These are phyloP conservation scores for Leishmania turanica DNA, from an alignment of 208 protist species.

Conservation along the genomic window DNA sequence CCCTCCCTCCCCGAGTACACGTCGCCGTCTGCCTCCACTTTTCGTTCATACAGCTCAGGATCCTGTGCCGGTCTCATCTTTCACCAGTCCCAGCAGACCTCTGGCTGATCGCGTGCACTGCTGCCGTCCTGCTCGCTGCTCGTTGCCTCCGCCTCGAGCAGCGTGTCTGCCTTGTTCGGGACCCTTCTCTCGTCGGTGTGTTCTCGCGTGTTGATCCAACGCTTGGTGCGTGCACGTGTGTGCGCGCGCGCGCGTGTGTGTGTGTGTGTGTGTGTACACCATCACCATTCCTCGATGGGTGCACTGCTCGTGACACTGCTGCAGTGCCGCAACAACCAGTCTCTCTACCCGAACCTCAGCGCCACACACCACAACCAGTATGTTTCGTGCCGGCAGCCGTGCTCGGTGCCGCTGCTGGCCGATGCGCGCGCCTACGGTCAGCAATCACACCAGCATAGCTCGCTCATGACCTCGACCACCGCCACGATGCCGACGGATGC, in stretches of 20 bases:
- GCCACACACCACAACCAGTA: constrained; percentile 9
- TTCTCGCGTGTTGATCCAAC: too few relatives aligned
- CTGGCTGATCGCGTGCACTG: too few relatives aligned
- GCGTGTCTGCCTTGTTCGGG: too few relatives aligned
- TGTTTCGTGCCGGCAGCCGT: constrained; percentile 21
- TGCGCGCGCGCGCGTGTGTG: neutral
- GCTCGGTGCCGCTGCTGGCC: constrained; percentile 19
- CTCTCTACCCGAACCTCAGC: constrained; percentile 31
- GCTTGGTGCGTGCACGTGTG: neutral
- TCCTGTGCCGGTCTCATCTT: neutral
- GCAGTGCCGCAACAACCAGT: constrained; percentile 32
- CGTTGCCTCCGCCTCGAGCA: too few relatives aligned
- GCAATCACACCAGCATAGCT: neutral
- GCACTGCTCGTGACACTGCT: constrained; percentile 37
- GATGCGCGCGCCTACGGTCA: neutral
- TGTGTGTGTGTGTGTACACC: neutral
- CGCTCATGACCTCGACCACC: neutral
- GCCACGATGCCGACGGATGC: neutral
- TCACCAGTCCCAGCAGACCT: too few relatives aligned
- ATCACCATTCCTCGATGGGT: constrained; percentile 21
- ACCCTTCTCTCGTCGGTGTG: too few relatives aligned
- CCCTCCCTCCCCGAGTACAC: too few relatives aligned
- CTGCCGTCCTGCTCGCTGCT: too few relatives aligned
- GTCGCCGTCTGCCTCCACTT: neutral
- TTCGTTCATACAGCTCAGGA: neutral